Base-by-base conservation (phyloP, 2,329 filamentous ascomycete genomes). In the Dactylonectria estremocensis region DNA sequence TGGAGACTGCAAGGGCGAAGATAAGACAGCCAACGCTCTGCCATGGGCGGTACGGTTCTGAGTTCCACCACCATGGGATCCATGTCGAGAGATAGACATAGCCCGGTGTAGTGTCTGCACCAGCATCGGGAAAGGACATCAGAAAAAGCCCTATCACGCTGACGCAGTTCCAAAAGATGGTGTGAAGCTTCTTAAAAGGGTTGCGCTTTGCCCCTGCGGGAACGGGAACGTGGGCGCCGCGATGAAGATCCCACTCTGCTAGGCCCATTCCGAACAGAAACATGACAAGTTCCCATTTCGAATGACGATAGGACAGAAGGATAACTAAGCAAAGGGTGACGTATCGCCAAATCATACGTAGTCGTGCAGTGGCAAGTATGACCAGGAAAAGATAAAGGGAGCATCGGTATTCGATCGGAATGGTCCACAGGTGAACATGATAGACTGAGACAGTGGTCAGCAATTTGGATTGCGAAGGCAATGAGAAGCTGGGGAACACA, bases 351-450 rank as follows among this genome's bases (percentile, higher is more conserved):
- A 65, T 64, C 11, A 79, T 82, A 43, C 82, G 81, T 35, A 89
- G 75, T 28, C 85, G 81, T 6, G 85, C 85, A 10, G 86, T 83
- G 20, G 83, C 88, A 4, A 89, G 66, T 22, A 89, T 77, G 13
- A 83, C 81, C 8, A 90, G 77, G 76, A 90, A 90, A 10, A 90
- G 82, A 65, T 87, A 82, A 75, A 91, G 84, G 2, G 87, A 89
- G 76, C 85, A 87, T 66, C 86, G 83, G 73, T 88, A 89, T 76
- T 91, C 89, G 53, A 89, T 84, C 3, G 89, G 88, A 49, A 91
- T 90, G 5, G 89, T 90, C 89, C 89, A 91, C 24, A 90, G 78
- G 68, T 91, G 89, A 28, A 87, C 83, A 72, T 90, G 87, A 72
- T 89, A 88, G 22, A 77, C 81, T 77, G 59, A 28, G 24, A 7